A percentile compares a stretch with the other conserved stretches of the same genome.
Conservation (phyloP, 2,329 filamentous ascomycete genomes). For the Penicillium sp. region DNA sequence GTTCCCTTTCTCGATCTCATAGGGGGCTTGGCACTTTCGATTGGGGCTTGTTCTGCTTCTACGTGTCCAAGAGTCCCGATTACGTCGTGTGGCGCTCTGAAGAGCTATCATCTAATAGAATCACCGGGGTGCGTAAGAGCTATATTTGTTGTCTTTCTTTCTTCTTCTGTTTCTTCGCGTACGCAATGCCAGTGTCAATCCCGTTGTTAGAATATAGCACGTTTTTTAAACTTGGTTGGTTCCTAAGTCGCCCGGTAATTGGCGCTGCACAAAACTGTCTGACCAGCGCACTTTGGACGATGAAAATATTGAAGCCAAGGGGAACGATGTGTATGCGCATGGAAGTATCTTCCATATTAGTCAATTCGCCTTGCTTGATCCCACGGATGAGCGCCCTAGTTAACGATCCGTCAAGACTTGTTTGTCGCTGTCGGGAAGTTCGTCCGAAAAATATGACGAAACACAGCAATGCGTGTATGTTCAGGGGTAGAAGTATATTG, state of each 20-base stretch:
- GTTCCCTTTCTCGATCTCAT: not conserved
- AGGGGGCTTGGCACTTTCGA: slow-evolving; percentile 2
- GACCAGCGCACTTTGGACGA: not conserved
- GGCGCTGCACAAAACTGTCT: not conserved
- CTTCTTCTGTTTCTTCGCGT: not conserved
- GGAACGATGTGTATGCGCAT: not conserved
- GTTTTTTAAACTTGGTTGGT: not conserved
- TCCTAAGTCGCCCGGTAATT: not conserved
- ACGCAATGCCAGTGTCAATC: not conserved
- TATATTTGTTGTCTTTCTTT: not conserved
- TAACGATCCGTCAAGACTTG: not conserved
- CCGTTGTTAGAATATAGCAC: not conserved
- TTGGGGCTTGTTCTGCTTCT: not conserved
- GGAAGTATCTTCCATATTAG: not conserved
- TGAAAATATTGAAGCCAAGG: not conserved
- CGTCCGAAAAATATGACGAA: not conserved
- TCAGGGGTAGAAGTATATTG: not conserved
- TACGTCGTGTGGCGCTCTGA: not conserved
- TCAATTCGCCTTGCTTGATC: not conserved
- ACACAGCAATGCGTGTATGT: not conserved
- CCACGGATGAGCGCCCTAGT: not conserved
- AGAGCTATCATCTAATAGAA: not conserved
- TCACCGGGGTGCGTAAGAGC: not conserved
- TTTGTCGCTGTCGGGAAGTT: not conserved
- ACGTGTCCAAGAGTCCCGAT: not conserved